Evolutionary conservation across 169 alveolate genomes (phyloP), one percentile per base, ranked within the genome.

Genomic region (Plasmodium malariae): DNA sequence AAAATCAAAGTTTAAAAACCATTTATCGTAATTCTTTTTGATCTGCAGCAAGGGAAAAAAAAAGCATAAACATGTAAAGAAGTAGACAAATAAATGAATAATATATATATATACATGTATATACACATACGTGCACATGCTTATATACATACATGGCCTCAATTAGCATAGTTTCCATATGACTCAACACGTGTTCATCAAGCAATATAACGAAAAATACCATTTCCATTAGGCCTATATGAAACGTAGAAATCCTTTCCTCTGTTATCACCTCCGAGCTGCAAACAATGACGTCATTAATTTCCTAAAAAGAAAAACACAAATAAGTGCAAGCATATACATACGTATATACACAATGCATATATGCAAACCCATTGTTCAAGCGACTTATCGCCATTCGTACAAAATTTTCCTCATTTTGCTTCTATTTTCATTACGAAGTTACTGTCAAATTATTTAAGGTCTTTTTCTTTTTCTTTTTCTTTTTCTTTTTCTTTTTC

Each of bases 201-300:
- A 40, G 9, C 9, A 40, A 40, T 5, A 40, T 5, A 40, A 40
- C 4, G 9, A 40, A 45, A 45, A n/a, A n/a, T 65, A 80, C 90
- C 90, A 54, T 65, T 30, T 54, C n/a, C 30, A 43, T 30, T 19
- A 80, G 34, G 59, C 24, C 26, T 21, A 19, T 49, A 19, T 65
- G 51, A 40, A 65, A 80, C 28, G 71, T 9, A 2, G 59, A 11
- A 63, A 48, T 28, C n/a, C 17, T 80, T 65, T 80, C 90, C 17
- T 17, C 12, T 9, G 67, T 80, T 36, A 80, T 65, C 1, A 32
- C 49, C 30, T 62, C 45, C 12, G 14, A 17, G 17, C 57, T 80
- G 60, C 90, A 80, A 7, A 80, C 36, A n/a, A 80, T 21, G 11
- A 80, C 90, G n/a, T 80, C 90, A 55, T 80, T 80, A 48, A 80